Percentiles rank a stretch among this genome's conserved stretches.
Conservation (phyloP, 1,284 basidiomycete genomes). For the Neolentinus lepideus region DNA sequence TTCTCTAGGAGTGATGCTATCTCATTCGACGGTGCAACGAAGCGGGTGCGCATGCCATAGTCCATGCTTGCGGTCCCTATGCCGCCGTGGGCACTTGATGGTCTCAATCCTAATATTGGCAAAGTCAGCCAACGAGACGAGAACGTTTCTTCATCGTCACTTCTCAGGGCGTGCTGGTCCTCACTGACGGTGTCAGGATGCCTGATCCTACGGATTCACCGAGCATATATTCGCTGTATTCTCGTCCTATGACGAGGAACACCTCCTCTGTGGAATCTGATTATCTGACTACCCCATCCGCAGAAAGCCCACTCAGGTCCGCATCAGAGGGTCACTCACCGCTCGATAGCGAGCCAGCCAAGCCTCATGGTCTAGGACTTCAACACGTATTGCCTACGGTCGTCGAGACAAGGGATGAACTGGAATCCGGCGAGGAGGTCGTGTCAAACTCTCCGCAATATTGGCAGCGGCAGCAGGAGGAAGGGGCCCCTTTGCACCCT, state of each 20-base stretch:
- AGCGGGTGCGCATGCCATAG: too few relatives aligned
- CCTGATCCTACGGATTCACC: constrained; percentile 8
- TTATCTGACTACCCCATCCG: neutral
- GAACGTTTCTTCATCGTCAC: too few relatives aligned
- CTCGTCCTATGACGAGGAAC: constrained; percentile 15
- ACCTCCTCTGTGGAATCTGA: constrained; percentile 13
- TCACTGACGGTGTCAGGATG: neutral
- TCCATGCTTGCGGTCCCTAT: too few relatives aligned
- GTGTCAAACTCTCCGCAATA: neutral
- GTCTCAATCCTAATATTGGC: too few relatives aligned
- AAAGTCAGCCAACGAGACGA: too few relatives aligned
- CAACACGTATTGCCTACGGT: neutral
- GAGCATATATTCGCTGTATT: constrained; percentile 19
- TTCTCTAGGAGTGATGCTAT: too few relatives aligned
- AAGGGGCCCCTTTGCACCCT: constrained; percentile 3
- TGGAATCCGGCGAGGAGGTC: neutral
- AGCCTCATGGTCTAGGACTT: neutral
- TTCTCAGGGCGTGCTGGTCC: too few relatives aligned
- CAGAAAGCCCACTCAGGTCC: neutral
- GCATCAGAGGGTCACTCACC: neutral
- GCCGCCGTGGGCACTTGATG: too few relatives aligned
- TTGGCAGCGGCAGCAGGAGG: neutral
- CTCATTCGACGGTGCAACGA: too few relatives aligned
- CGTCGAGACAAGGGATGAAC: neutral
- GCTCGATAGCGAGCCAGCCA: neutral